Evolutionary conservation across 108 stramenopile species (phyloP), one percentile per base, ranked within the genome.

Genomic region (Cyclostephanos tholiformis): DNA sequence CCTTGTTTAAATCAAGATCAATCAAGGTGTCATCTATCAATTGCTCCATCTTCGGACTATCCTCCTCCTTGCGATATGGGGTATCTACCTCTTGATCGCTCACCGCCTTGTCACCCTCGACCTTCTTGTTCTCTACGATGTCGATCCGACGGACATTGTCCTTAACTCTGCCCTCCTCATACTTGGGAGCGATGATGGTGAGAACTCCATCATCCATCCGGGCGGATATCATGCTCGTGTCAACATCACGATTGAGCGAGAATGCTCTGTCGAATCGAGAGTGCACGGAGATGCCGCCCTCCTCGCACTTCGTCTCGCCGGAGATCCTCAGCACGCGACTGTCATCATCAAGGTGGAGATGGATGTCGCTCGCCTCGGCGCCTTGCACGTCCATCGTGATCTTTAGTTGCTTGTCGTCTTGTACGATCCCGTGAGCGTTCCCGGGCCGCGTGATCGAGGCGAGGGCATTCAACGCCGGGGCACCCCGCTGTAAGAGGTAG

Each of bases 401-500:
- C 72, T 82, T 30, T 22, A 73, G 30, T 65, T 78, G 72, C 22
- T 82, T 78, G 41, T 82, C 77, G 48, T 82, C 76, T 75, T 82
- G 77, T 49, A 44, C 67, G 41, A 82, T 75, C 17, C 73, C 77
- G 51, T 59, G 69, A 7, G 80, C 26, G 38, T 65, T 68, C 27
- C 43, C 53, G 25, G 62, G 50, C 38, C 46, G 43, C 3, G 9
- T 27, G 36, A 36, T 36, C 36, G 16, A 69, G 69, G 44, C n/a
- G 1, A 56, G 63, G 26, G 58, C 35, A 29, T 26, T 60, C 62
- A 23, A 29, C 8, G 61, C 65, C 59, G 65, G 74, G 16, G 8
- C 20, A 20, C 35, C 65, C 41, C 41, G 9, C 25, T 55, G 69
- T 38, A 72, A 58, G 22, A 66, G 57, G 35, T 65, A 77, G 6